Evolutionary conservation across 768 basidiomycete genomes (phyloP).

Genomic region (Boletus pseudo-olivaceus): DNA sequence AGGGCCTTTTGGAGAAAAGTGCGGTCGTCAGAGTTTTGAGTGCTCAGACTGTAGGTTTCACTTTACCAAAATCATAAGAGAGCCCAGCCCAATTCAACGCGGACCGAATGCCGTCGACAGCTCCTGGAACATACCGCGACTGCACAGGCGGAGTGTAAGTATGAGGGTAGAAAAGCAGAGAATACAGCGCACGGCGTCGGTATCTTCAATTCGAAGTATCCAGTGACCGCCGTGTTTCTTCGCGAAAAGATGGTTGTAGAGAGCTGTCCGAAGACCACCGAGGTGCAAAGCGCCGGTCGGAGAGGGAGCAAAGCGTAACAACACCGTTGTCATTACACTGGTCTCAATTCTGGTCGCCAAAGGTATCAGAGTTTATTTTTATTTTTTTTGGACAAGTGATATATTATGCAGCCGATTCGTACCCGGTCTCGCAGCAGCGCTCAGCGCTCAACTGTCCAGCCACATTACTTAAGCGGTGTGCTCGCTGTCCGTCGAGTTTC

Average conservation of each 20-base stretch:
- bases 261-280: conserved; percentile 89
- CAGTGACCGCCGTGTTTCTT: conserved; percentile 81
- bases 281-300: conserved; percentile 94
- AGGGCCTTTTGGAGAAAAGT: conserved; percentile 56
- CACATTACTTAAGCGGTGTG: too few relatives aligned
- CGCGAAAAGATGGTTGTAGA: conserved; percentile 89
- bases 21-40: conserved; percentile 1
- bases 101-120: conserved; percentile 74
- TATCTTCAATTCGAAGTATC: conserved; percentile 93
- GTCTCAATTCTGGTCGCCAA: background rate
- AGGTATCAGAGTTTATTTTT: too few relatives aligned
- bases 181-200: conserved; percentile 71
- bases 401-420: too few relatives aligned
- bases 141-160: conserved; percentile 29
- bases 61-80: conserved; percentile 82
- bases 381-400: too few relatives aligned
- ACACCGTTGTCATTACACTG: conserved; percentile 38
- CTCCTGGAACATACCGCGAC: conserved; percentile 78
- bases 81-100: conserved; percentile 90
- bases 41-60: conserved; percentile 10
- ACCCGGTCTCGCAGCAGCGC: too few relatives aligned
- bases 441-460: too few relatives aligned
- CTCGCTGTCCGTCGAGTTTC: too few relatives aligned
- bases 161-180: background rate
- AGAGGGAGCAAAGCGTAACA: conserved; percentile 93